phyloP scores from a whole-genome alignment of 73 alveolate genomes.

The Halteria grandinella region DNA sequence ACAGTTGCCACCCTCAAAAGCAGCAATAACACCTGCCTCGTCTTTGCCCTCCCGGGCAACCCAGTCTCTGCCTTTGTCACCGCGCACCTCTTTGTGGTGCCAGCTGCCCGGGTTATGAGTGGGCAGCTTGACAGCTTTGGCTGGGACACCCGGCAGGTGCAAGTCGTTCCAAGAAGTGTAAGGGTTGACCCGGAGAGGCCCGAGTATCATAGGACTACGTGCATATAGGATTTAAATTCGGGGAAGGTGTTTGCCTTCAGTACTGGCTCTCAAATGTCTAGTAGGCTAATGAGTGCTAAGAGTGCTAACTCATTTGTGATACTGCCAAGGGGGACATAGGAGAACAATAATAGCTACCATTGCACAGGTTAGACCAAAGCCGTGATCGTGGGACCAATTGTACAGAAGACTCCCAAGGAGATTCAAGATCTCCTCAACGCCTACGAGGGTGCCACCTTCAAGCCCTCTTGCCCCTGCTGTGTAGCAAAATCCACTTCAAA shows the following conservation, averaged over 20 bases:
- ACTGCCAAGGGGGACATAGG: constrained; percentile 49
- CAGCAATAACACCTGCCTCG: constrained; percentile 19
- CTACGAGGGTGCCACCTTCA: constrained; percentile 3
- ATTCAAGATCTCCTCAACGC: not conserved
- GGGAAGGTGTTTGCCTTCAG: constrained; percentile 49
- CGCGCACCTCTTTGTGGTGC: constrained; percentile 68
- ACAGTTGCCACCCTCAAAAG: constrained; percentile 82
- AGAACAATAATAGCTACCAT: not conserved
- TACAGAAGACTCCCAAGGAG: constrained; percentile 14
- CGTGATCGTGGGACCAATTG: constrained; percentile 46
- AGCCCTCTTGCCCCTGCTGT: constrained; percentile 20
- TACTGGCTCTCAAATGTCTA: constrained; percentile 70
- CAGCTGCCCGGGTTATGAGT: constrained; percentile 54
- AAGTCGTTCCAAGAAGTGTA: constrained; percentile 43
- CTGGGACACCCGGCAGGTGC: constrained; percentile 13
- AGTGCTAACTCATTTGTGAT: constrained; percentile 64
- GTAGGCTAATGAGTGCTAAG: constrained; percentile 66
- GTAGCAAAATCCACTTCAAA: too few relatives aligned
- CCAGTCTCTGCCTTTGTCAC: constrained; percentile 88
- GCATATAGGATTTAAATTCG: constrained; percentile 2
- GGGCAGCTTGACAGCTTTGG: constrained; percentile 20
- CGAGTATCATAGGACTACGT: constrained; percentile 74
- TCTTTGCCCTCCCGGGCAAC: constrained; percentile 81
- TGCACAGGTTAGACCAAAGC: constrained; percentile 62
- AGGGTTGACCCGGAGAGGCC: constrained; percentile 71